These are phyloP conservation scores for Pelagomonas calceolata DNA, from an alignment of 108 stramenopile genomes.

Conservation along the genomic window DNA sequence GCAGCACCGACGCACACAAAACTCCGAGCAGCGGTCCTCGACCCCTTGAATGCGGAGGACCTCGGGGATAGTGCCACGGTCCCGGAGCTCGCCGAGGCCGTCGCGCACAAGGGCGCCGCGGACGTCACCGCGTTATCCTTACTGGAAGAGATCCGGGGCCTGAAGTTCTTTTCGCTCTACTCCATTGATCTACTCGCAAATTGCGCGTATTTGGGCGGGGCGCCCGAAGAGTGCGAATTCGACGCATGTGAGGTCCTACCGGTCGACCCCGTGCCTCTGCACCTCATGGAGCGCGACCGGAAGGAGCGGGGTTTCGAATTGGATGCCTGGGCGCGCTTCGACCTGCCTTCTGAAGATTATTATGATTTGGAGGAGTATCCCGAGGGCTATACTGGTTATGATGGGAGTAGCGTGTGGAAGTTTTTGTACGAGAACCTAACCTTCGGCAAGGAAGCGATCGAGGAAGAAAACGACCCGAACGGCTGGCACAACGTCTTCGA, in stretches of 20 bases:
- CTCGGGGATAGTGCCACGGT: too few relatives aligned
- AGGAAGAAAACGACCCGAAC: slow-evolving; percentile 51
- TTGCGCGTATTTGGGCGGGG: slow-evolving; percentile 60
- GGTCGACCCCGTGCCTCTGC: neutral
- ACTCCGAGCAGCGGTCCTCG: too few relatives aligned
- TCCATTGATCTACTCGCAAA: slow-evolving; percentile 68
- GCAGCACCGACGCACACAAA: too few relatives aligned
- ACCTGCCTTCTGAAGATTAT: slow-evolving; percentile 78
- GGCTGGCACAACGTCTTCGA: slow-evolving; percentile 82
- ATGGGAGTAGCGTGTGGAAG: slow-evolving; percentile 63
- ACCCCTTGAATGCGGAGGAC: too few relatives aligned
- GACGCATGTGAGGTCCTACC: neutral
- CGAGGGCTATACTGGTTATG: slow-evolving; percentile 74
- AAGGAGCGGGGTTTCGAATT: slow-evolving; percentile 58
- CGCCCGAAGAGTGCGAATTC: neutral
- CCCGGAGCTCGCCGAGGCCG: too few relatives aligned
- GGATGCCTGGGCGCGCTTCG: slow-evolving; percentile 78
- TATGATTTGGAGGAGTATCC: slow-evolving; percentile 64
- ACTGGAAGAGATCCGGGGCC: slow-evolving; percentile 26
- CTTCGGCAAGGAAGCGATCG: slow-evolving; percentile 30
- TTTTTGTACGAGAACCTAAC: slow-evolving; percentile 69
- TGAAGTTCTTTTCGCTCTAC: slow-evolving; percentile 62
- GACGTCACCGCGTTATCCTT: too few relatives aligned
- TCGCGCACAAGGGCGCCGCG: too few relatives aligned
- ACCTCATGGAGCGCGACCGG: slow-evolving; percentile 14